Evolutionary conservation across 768 basidiomycete genomes (phyloP).

Genomic region (Psilocybe azurescens): DNA sequence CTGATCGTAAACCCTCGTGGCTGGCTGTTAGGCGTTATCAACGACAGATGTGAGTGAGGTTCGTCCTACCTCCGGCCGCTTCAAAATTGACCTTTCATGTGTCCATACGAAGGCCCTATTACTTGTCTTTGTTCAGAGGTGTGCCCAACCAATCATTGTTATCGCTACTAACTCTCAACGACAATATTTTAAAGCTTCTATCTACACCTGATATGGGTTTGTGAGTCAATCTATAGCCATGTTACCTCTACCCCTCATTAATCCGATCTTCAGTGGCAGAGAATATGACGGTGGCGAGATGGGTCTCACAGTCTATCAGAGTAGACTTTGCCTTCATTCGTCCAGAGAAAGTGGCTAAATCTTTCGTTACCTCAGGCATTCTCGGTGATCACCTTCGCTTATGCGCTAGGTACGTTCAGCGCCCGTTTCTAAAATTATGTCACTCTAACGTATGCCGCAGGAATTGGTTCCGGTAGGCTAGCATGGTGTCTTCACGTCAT

Average conservation of each 20-base stretch:
- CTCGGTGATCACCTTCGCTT: neutral
- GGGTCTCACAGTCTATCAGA: neutral
- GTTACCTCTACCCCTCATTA: too few relatives aligned
- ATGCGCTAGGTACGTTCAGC: neutral
- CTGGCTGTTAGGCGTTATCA: neutral
- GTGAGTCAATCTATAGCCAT: neutral
- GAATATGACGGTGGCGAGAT: neutral
- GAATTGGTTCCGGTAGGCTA: neutral
- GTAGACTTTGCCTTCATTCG: neutral
- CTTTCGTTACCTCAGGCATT: neutral
- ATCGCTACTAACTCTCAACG: neutral
- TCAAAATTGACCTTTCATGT: neutral
- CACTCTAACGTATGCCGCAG: neutral
- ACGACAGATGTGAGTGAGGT: neutral
- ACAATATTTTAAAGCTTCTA: conserved; percentile 1
- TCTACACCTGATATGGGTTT: conserved; percentile 1
- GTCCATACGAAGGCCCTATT: neutral
- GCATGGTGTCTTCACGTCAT: neutral
- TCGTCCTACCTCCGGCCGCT: neutral
- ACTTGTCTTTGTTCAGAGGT: conserved; percentile 6
- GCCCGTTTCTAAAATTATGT: neutral
- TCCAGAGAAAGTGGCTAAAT: neutral
- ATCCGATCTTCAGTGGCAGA: neutral
- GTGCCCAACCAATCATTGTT: neutral
- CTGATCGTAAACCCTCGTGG: too few relatives aligned